These are phyloP conservation scores for Dissophora globulifera DNA, from an alignment of 192 early-diverging fungal species.

Conservation along the genomic window DNA sequence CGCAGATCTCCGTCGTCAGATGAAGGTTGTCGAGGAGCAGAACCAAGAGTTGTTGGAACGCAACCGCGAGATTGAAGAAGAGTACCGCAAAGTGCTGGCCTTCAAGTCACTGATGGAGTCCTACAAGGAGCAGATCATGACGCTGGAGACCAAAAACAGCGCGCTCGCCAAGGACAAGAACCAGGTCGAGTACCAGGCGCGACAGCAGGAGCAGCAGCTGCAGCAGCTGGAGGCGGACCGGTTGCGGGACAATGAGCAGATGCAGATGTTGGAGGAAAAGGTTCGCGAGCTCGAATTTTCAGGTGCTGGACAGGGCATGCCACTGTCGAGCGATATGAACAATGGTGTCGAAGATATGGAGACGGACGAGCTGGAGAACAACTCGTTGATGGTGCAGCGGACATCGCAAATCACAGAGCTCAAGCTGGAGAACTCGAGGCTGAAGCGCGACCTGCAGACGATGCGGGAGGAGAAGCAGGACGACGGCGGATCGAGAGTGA, in stretches of 20 bases:
- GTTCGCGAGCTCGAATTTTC: constrained; percentile 84
- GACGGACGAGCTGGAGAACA: constrained; percentile 43
- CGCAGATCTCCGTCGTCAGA: constrained; percentile 79
- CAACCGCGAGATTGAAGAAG: constrained; percentile 84
- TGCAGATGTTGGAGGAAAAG: constrained; percentile 80
- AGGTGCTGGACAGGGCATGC: constrained; percentile 50
- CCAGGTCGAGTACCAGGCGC: constrained; percentile 76
- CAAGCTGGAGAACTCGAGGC: constrained; percentile 25
- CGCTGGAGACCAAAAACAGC: constrained; percentile 79
- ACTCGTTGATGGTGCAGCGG: constrained; percentile 42
- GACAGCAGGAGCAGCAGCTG: constrained; percentile 66
- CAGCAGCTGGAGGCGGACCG: constrained; percentile 73
- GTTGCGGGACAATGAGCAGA: constrained; percentile 77
- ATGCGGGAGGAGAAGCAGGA: constrained; percentile 48
- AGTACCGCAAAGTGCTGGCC: constrained; percentile 82
- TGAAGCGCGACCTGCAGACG: constrained; percentile 45
- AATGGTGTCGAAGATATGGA: constrained; percentile 38
- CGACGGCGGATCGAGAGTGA: constrained; percentile 47
- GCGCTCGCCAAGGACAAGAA: constrained; percentile 75
- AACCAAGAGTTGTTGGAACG: constrained; percentile 75
- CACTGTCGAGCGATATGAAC: constrained; percentile 26
- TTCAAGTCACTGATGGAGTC: constrained; percentile 88
- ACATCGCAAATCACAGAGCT: constrained; percentile 37
- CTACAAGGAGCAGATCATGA: constrained; percentile 84
- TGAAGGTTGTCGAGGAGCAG: constrained; percentile 84